Conservation (phyloP, 2,329 filamentous ascomycete genomes). For the Ophiostoma triangulosporum region DNA sequence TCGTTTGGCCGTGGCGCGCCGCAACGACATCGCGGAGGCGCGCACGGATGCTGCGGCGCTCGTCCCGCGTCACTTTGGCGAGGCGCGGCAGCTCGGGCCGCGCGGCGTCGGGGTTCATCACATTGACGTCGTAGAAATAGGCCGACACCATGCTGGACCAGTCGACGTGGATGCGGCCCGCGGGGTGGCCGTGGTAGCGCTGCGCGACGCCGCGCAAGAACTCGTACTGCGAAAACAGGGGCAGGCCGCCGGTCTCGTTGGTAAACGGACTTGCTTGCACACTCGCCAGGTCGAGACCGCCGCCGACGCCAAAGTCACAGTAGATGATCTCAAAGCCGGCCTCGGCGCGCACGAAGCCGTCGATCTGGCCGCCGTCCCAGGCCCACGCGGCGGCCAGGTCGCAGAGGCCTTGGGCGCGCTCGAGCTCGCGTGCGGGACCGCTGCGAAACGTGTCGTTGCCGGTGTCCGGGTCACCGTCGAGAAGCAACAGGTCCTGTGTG, state of each 20-base stretch:
- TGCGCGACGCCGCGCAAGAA: constrained; percentile 28
- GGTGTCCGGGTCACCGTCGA: constrained; percentile 6
- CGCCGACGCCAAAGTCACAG: constrained; percentile 40
- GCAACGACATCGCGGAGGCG: constrained; percentile 16
- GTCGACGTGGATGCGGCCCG: constrained; percentile 28
- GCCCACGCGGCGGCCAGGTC: constrained; percentile 37
- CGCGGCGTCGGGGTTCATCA: constrained; percentile 27
- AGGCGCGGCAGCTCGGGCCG: constrained; percentile 18
- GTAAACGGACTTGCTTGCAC: constrained; percentile 12
- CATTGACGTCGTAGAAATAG: constrained; percentile 36
- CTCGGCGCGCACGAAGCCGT: constrained; percentile 55
- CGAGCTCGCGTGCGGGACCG: constrained; percentile 24
- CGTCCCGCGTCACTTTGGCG: constrained; percentile 9
- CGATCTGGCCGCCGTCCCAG: constrained; percentile 25
- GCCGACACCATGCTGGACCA: constrained; percentile 38
- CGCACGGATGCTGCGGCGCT: constrained; percentile 20
- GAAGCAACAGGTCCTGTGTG: constrained; percentile 48
- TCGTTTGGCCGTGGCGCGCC: constrained; percentile 16
- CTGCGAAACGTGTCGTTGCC: background rate
- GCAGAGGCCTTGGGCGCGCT: constrained; percentile 44
- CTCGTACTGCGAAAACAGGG: constrained; percentile 14
- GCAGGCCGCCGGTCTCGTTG: constrained; percentile 14
- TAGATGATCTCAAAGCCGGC: constrained; percentile 58
- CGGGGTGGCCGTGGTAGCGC: constrained; percentile 33
- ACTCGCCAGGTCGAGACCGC: constrained; percentile 25